phyloP scores from a whole-genome alignment of 805 yeast species.

The Barnettozyma salicaria region DNA sequence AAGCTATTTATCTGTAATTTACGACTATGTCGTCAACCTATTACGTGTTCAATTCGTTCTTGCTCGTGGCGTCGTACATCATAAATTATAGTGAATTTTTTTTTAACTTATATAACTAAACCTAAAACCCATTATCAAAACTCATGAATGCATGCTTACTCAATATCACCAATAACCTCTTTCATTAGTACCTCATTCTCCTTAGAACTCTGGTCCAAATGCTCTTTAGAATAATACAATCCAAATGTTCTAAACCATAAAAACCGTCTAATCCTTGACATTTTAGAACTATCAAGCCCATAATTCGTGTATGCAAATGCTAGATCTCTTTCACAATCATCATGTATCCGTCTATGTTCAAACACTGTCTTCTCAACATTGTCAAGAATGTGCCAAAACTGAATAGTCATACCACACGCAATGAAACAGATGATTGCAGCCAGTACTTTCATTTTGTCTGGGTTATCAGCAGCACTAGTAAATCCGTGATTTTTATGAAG shows the following conservation, averaged over 20 bases:
- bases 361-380: conserved; percentile 31
- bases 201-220: conserved; percentile 31
- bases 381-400: conserved; percentile 36
- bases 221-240: conserved; percentile 26
- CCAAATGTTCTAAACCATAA: conserved; percentile 46
- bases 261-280: conserved; percentile 50
- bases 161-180: conserved; percentile 56
- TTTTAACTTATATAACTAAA: not conserved
- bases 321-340: conserved; percentile 36
- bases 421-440: conserved; percentile 37
- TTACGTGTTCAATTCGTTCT: too few relatives aligned
- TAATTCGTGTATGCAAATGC: conserved; percentile 41
- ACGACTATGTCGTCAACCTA: too few relatives aligned
- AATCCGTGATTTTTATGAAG: conserved; percentile 27
- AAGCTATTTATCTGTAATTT: too few relatives aligned
- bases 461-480: conserved; percentile 19
- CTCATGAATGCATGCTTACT: not conserved
- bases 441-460: conserved; percentile 38
- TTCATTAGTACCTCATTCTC: conserved; percentile 81
- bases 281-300: conserved; percentile 44
- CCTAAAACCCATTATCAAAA: not conserved
- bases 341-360: conserved; percentile 32
- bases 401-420: conserved; percentile 33
- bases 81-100: too few relatives aligned
- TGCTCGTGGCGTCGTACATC: too few relatives aligned